phyloP scores from a whole-genome alignment of 2,329 filamentous ascomycete genomes.

The Colletotrichum higginsianum region DNA sequence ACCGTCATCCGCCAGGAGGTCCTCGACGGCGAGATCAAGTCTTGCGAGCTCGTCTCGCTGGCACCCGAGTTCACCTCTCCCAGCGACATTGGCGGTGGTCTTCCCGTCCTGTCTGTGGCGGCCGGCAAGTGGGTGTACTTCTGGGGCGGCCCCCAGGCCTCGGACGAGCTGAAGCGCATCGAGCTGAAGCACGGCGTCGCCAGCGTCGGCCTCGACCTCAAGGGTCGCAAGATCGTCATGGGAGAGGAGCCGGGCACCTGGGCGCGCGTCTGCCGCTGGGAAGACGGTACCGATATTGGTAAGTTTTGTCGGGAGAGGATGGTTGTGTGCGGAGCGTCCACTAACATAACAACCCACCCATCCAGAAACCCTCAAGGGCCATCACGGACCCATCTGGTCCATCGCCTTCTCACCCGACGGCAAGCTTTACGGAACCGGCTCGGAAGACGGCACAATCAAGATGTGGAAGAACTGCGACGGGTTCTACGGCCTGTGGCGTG shows the following conservation, averaged over 20 bases:
- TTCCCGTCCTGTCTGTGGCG: slow-evolving; percentile 86
- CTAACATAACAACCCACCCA: slow-evolving; percentile 7
- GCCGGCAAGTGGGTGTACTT: slow-evolving; percentile 97
- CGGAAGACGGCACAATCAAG: slow-evolving; percentile 98
- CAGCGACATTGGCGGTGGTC: slow-evolving; percentile 76
- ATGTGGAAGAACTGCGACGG: slow-evolving; percentile 83
- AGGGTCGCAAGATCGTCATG: slow-evolving; percentile 86
- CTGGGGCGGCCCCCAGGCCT: slow-evolving; percentile 83
- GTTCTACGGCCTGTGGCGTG: slow-evolving; percentile 75
- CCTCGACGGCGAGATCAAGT: slow-evolving; percentile 89
- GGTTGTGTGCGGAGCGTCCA: slow-evolving; percentile 12
- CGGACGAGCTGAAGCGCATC: slow-evolving; percentile 81
- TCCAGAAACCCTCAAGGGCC: slow-evolving; percentile 91
- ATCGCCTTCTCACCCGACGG: slow-evolving; percentile 95
- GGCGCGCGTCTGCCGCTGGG: slow-evolving; percentile 95
- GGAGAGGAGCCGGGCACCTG: slow-evolving; percentile 94
- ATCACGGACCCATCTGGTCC: slow-evolving; percentile 98
- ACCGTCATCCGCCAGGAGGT: slow-evolving; percentile 82
- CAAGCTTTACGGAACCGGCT: slow-evolving; percentile 95
- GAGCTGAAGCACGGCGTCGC: slow-evolving; percentile 88
- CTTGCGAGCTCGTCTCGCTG: slow-evolving; percentile 88
- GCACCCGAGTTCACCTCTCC: slow-evolving; percentile 71
- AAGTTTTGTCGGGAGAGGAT: slow-evolving; percentile 48
- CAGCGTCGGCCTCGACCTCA: slow-evolving; percentile 89
- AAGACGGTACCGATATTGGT: slow-evolving; percentile 85